Evolutionary conservation across 148 eudicot species (phyloP).

Genomic region (Vaccinium vitisidaea): DNA sequence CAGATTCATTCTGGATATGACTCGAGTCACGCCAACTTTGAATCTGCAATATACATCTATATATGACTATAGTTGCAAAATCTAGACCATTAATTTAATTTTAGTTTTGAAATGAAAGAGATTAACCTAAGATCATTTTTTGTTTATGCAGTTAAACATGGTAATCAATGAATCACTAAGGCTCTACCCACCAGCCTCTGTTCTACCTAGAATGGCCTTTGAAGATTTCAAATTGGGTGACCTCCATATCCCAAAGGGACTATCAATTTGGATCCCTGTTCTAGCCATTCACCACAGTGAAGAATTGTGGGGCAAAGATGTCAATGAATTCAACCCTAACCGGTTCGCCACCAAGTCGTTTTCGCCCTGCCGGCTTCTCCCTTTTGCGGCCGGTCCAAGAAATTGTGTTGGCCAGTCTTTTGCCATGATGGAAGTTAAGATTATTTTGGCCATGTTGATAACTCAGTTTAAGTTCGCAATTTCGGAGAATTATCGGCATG

Average conservation of each 20-base stretch:
- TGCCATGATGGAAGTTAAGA: conserved; percentile 86
- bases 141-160: conserved; percentile 57
- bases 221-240: conserved; percentile 75
- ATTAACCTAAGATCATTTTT: not conserved
- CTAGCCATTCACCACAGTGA: conserved; percentile 80
- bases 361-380: conserved; percentile 62
- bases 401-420: conserved; percentile 85
- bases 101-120: no score
- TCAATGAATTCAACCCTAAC: conserved; percentile 67
- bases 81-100: no score
- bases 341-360: conserved; percentile 64
- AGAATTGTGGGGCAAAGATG: conserved; percentile 81
- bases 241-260: conserved; percentile 73
- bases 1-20: no score
- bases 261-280: conserved; percentile 94
- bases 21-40: no score
- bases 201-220: conserved; percentile 86
- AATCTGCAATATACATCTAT: no score
- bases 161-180: conserved; percentile 86
- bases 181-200: conserved; percentile 85
- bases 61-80: no score
- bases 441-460: conserved; percentile 70
- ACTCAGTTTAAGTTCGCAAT: conserved; percentile 58
- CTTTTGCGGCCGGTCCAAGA: conserved; percentile 85
- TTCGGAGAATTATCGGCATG: conserved; percentile 73